Evolutionary conservation across 306 rosid species (phyloP).

Genomic region (Malus asiatica): DNA sequence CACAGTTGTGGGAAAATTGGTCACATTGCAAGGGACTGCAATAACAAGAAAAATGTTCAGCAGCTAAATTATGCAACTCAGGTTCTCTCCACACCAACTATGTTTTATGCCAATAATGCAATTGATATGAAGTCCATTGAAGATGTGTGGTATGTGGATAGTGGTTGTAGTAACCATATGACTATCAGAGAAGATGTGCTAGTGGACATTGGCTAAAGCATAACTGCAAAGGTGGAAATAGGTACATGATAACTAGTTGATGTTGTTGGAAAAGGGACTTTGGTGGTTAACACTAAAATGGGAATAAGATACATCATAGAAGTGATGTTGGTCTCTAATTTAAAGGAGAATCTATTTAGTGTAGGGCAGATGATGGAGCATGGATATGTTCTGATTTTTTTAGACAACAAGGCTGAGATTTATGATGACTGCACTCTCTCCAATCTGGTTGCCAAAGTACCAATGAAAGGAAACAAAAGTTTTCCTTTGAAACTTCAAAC

Average conservation of each 20-base stretch:
- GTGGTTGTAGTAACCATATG: too few species aligned
- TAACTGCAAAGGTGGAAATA: neutral
- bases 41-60: neutral
- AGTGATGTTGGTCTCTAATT: neutral
- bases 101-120: neutral
- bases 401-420: neutral
- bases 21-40: neutral
- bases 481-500: neutral
- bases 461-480: neutral
- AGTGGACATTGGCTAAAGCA: too few species aligned
- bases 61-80: neutral
- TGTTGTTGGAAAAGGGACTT: neutral
- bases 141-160: neutral
- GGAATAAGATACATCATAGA: neutral
- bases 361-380: neutral
- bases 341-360: fast-evolving
- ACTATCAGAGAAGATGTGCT: too few species aligned
- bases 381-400: neutral
- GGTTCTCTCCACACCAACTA: fast-evolving
- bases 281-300: neutral
- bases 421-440: neutral
- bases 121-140: neutral
- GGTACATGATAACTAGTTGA: neutral
- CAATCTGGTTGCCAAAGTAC: neutral
- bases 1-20: neutral